Evolutionary conservation across 352 stramenopile species (phyloP), one percentile per base, ranked within the genome.

Genomic region (Phytophthora tentaculata): DNA sequence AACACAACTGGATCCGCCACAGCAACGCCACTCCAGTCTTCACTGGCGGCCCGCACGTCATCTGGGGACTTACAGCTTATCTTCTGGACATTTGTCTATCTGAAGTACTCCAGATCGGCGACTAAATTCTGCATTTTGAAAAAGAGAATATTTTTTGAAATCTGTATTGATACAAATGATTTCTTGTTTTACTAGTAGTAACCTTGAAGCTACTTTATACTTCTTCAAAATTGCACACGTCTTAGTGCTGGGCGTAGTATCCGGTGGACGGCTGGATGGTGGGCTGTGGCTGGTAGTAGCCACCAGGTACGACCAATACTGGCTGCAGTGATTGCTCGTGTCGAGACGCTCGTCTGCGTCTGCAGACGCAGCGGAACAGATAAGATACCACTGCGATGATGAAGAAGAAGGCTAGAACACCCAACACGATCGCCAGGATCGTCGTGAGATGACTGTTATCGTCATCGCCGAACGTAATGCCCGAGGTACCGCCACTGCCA

Each of bases 61-160:
- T 99, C 69, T 99, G 96, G 96, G 97, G 97, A 0, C 82, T 99
- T 39, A 99, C 97, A 17, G 97, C 93, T 5, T 99, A 99, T 68
- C 86, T 99, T 52, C 70, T 99, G 22, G 86, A 99, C 73, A 92
- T 92, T 63, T 95, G 86, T 60, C 64, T 95, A 29, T 77, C 73
- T 23, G 84, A 95, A 67, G 82, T 89, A 60, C 72, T 95, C 28
- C 62, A 84, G 37, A 69, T 90, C 49, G 70, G 65, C 48, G 26
- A 74, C 3, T 74, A 65, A 67, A 19, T 14, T 23, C 23, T 17
- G 24, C n/a, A n/a, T n/a, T n/a, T n/a, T n/a, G n/a, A n/a, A 35
- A 53, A 17, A 49, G 41, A 66, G 47, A 73, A 52, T 54, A 60
- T 57, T 53, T 67, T 53, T 69, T 67, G 49, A 62, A 68, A 23